phyloP scores from a whole-genome alignment of 345 rosid species.

The Populus nigra region DNA sequence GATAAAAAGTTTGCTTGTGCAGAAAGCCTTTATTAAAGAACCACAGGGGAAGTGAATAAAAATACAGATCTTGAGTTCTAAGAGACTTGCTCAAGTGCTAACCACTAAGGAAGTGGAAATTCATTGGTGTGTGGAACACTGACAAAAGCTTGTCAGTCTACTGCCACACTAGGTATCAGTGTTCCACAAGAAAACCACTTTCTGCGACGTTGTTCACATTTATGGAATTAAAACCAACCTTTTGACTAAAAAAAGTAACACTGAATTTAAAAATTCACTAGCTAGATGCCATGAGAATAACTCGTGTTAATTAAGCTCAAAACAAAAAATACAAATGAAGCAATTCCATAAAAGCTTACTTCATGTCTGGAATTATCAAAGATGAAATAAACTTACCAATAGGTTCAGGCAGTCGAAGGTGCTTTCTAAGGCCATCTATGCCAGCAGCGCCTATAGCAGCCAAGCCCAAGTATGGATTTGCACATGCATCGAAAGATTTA shows the following conservation, averaged over 20 bases:
- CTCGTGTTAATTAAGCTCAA: neutral
- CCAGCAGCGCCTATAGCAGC: slow-evolving; percentile 81
- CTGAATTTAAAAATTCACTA: neutral
- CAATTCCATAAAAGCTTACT: neutral
- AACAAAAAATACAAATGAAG: neutral
- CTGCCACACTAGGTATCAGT: neutral
- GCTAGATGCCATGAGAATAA: neutral
- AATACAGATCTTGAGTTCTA: neutral
- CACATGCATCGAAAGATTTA: slow-evolving; percentile 83
- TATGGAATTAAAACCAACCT: no score
- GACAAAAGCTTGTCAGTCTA: neutral
- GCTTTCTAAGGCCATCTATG: slow-evolving; percentile 77
- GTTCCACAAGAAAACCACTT: neutral
- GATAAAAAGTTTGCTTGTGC: neutral
- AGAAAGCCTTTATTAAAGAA: no score
- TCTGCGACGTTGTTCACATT: neutral
- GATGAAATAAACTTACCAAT: slow-evolving; percentile 46
- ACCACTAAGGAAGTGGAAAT: neutral
- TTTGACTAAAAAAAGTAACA: no score
- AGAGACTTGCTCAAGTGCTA: neutral
- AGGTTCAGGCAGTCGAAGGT: slow-evolving; percentile 69
- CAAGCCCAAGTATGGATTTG: slow-evolving; percentile 82
- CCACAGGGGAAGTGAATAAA: no score
- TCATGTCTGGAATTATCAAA: neutral
- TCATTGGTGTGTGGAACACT: neutral